phyloP scores from a whole-genome alignment of 306 rosid species.

The Acacia crassicarpa region DNA sequence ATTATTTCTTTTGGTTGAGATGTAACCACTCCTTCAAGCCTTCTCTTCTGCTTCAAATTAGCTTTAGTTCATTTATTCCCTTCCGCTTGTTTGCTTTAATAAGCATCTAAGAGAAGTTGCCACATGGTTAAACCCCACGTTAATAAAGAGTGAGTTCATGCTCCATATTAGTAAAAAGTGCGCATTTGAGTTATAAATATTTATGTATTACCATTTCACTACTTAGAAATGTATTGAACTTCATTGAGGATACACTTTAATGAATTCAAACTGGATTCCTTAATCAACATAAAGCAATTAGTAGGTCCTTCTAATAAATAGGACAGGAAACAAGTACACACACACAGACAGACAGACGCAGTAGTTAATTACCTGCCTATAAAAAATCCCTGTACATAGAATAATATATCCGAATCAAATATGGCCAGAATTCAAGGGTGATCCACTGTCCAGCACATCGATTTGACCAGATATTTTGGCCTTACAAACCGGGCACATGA shows the following conservation, averaged over 20 bases:
- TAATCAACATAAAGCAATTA: neutral
- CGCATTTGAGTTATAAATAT: neutral
- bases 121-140: neutral
- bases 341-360: too few relatives aligned
- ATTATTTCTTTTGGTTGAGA: too few relatives aligned
- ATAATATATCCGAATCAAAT: constrained; percentile 5
- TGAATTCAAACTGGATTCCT: neutral
- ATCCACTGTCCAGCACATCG: constrained; percentile 49
- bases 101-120: neutral
- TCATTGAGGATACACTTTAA: neutral
- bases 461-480: constrained; percentile 67
- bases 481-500: constrained; percentile 80
- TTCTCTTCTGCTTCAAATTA: neutral
- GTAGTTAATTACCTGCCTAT: constrained; percentile 23
- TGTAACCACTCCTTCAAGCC: neutral
- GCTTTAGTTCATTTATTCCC: neutral
- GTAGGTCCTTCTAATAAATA: neutral
- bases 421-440: constrained; percentile 38
- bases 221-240: neutral
- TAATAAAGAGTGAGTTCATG: neutral
- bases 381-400: neutral
- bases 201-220: neutral
- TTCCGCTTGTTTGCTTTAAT: neutral
- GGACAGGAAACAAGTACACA: neutral
- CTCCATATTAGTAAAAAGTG: neutral